Evolutionary conservation across 2,329 filamentous ascomycete genomes (phyloP).

Genomic region (Cordyceps javanica): DNA sequence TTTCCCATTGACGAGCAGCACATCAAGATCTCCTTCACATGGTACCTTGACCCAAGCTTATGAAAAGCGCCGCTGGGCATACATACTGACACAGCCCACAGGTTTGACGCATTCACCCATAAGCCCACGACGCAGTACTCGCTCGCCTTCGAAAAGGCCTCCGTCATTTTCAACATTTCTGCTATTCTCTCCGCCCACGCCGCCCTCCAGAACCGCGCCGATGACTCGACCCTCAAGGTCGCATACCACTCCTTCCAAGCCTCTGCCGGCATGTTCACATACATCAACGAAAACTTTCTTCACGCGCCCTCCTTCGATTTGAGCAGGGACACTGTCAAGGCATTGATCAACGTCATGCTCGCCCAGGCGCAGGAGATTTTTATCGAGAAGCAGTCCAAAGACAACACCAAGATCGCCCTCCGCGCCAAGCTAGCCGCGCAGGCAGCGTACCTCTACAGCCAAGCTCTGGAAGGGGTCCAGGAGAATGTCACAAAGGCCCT

Average conservation of each 20-base stretch:
- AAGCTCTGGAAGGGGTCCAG: slow-evolving; percentile 83
- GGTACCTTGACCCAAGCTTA: slow-evolving; percentile 47
- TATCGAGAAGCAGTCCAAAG: slow-evolving; percentile 87
- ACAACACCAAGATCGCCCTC: slow-evolving; percentile 87
- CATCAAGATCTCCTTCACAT: slow-evolving; percentile 98
- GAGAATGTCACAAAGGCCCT: slow-evolving; percentile 87
- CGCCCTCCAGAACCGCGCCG: slow-evolving; percentile 82
- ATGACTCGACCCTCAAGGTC: slow-evolving; percentile 89
- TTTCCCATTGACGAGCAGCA: slow-evolving; percentile 98
- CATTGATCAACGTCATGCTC: slow-evolving; percentile 84
- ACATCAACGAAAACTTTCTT: slow-evolving; percentile 99
- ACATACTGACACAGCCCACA: slow-evolving; percentile 29
- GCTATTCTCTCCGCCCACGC: slow-evolving; percentile 95
- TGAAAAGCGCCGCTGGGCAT: neutral
- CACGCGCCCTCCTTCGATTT: slow-evolving; percentile 95
- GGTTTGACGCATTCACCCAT: slow-evolving; percentile 99
- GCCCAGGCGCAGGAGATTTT: slow-evolving; percentile 97
- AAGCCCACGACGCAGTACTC: slow-evolving; percentile 97
- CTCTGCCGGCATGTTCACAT: slow-evolving; percentile 98
- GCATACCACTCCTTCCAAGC: slow-evolving; percentile 98
- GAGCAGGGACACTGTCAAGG: slow-evolving; percentile 92
- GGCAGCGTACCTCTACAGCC: slow-evolving; percentile 78
- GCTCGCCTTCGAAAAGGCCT: slow-evolving; percentile 95
- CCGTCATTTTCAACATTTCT: slow-evolving; percentile 99
- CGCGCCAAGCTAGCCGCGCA: slow-evolving; percentile 91